phyloP scores from a whole-genome alignment of 768 basidiomycete genomes.

The Fistulinella prunicolor region DNA sequence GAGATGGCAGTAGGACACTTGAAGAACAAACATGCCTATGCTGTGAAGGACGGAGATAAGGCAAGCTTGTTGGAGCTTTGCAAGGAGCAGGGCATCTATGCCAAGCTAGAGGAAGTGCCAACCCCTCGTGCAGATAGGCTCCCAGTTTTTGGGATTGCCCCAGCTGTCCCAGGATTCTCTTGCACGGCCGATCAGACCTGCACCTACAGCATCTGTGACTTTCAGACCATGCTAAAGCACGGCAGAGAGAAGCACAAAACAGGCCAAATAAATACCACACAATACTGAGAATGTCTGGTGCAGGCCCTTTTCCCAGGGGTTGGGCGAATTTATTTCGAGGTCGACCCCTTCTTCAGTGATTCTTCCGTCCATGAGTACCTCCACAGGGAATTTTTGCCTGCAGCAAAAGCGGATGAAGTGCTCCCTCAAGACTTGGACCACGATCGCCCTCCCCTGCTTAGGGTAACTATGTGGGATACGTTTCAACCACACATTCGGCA shows the following conservation, averaged over 20 bases:
- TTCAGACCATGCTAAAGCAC: not conserved
- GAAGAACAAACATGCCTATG: not conserved
- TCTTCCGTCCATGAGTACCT: not conserved
- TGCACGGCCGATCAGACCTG: conserved; percentile 4
- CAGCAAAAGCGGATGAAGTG: not conserved
- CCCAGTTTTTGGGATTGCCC: not conserved
- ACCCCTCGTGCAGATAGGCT: not conserved
- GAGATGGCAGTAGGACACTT: not conserved
- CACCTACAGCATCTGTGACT: conserved; percentile 1
- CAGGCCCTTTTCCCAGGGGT: not conserved
- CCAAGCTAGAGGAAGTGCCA: not conserved
- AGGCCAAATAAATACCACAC: too few species aligned
- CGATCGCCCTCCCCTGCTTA: conserved; percentile 2
- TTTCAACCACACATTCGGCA: not conserved
- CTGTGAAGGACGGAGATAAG: too few species aligned
- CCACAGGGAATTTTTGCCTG: not conserved
- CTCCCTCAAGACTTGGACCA: not conserved
- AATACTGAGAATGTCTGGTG: too few species aligned
- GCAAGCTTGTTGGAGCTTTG: too few species aligned
- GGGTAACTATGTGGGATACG: conserved; percentile 1
- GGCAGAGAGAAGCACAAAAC: not conserved
- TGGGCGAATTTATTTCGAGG: conserved; percentile 1
- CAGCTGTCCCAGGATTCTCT: not conserved
- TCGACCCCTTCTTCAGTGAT: not conserved
- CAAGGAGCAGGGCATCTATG: too few species aligned